A percentile compares a stretch with the other conserved stretches of the same genome.
These are phyloP conservation scores for Penicillium brasilianum DNA, from an alignment of 2,329 filamentous ascomycete genomes.

Conservation along the genomic window DNA sequence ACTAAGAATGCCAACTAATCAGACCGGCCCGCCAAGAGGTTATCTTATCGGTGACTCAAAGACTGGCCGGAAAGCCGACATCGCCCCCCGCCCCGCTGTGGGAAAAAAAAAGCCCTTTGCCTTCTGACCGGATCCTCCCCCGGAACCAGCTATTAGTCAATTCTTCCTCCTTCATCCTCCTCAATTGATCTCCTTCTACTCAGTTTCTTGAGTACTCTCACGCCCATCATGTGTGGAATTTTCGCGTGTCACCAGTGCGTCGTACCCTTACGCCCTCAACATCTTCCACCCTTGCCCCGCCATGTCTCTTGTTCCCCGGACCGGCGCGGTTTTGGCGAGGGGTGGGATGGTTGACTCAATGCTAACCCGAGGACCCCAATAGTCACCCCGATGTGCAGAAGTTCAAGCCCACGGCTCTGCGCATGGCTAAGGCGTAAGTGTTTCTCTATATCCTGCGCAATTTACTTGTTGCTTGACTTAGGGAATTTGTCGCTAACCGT, in stretches of 20 bases:
- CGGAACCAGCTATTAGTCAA: slow-evolving; percentile 30
- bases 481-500: slow-evolving; percentile 39
- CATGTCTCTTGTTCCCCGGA: slow-evolving; percentile 13
- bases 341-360: slow-evolving; percentile 18
- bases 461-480: background rate
- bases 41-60: slow-evolving; percentile 40
- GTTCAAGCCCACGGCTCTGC: slow-evolving; percentile 93
- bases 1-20: slow-evolving; percentile 6
- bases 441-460: background rate
- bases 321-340: slow-evolving; percentile 3
- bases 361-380: slow-evolving; percentile 26
- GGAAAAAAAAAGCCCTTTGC: slow-evolving; percentile 30
- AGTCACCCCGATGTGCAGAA: slow-evolving; percentile 91
- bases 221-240: slow-evolving; percentile 86
- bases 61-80: slow-evolving; percentile 25
- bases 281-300: slow-evolving; percentile 18
- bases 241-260: slow-evolving; percentile 91
- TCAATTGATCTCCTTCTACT: slow-evolving; percentile 19
- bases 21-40: background rate
- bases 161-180: slow-evolving; percentile 18
- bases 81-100: slow-evolving; percentile 28
- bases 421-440: slow-evolving; percentile 90
- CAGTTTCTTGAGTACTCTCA: slow-evolving; percentile 19
- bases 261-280: slow-evolving; percentile 12
- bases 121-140: slow-evolving; percentile 20